Base-by-base conservation (phyloP, 2,329 filamentous ascomycete species). In the Diaporthe citriasiana region DNA sequence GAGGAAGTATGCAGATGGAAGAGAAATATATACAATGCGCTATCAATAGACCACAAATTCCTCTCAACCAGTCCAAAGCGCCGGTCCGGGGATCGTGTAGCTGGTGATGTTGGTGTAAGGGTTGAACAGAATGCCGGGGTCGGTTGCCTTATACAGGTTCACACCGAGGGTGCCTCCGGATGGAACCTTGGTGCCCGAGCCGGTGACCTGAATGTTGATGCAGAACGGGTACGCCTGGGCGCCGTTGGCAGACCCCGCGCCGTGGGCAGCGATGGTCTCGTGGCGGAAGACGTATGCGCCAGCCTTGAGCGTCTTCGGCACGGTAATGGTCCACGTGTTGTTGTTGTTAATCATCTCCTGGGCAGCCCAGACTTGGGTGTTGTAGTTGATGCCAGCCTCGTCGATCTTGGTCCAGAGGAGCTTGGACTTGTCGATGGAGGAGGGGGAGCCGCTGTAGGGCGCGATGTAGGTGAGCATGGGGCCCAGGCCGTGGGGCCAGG, bases 191-290 rank as follows among this genome's bases (percentile, higher is more conserved):
- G 75, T 76, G 71, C 81, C 81, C 33, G 79, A 78, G 51, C 85
- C 85, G 30, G 80, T 82, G 45, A 87, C 82, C 73, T 83, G 80
- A 50, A 87, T 79, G 78, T 87, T 87, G 71, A 86, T 79, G 78
- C 86, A 88, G 80, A 86, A 83, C 10, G 86, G 85, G 77, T 88
- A 88, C 70, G 82, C 81, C 80, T 88, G 86, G 1, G 85, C 85
- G 35, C 85, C 85, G 74, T 85, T 83, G 76, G 85, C 82, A 33
- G 77, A 68, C 45, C 79, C 77, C 0, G 81, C 83, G 19, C 81
- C 78, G 75, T 88, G 86, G 47, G 88, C 80, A 6, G 86, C 86
- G 74, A 88, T 84, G 72, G 87, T 85, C 79, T 88, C 86, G 78
- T 87, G 86, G 15, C 86, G 82, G 68, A 88, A 78, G 47, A 88